Conservation (phyloP, 1,284 basidiomycete genomes). For the Gymnopus androsaceus region DNA sequence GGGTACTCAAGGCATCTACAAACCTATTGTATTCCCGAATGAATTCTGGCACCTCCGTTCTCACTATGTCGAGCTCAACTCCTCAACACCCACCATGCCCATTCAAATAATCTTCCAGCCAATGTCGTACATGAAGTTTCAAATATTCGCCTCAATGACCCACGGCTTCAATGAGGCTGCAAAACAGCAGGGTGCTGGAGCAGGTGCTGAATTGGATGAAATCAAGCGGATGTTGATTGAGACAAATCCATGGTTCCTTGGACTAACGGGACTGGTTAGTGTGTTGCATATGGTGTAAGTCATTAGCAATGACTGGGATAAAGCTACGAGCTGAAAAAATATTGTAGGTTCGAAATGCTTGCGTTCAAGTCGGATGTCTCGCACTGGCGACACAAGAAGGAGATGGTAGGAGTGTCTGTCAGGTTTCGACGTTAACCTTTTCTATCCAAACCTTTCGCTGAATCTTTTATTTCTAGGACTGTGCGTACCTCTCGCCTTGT, state of each 20-base stretch:
- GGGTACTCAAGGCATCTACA: constrained; percentile 70
- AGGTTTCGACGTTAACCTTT: constrained; percentile 47
- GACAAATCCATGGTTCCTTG: constrained; percentile 91
- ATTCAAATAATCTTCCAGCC: constrained; percentile 84
- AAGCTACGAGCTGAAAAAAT: neutral
- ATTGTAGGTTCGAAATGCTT: constrained; percentile 83
- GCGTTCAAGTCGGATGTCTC: constrained; percentile 93
- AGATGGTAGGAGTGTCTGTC: constrained; percentile 82
- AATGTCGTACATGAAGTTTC: constrained; percentile 85
- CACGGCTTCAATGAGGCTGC: constrained; percentile 82
- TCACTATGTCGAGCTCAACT: constrained; percentile 79
- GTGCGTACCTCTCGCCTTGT: constrained; percentile 32
- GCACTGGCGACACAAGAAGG: constrained; percentile 93
- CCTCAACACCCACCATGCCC: constrained; percentile 72
- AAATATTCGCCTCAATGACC: constrained; percentile 79
- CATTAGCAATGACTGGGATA: neutral
- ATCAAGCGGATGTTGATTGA: constrained; percentile 93
- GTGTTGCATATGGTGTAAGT: constrained; percentile 84
- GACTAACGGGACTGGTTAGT: constrained; percentile 79
- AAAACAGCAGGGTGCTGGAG: constrained; percentile 65
- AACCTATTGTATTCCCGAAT: constrained; percentile 89
- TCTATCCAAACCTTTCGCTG: constrained; percentile 2
- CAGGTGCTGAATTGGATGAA: constrained; percentile 83
- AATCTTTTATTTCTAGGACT: constrained; percentile 35
- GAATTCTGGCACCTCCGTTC: constrained; percentile 92